Evolutionary conservation across 345 rosid species (phyloP), one percentile per base, ranked within the genome.

Genomic region (Pistacia integerrima): DNA sequence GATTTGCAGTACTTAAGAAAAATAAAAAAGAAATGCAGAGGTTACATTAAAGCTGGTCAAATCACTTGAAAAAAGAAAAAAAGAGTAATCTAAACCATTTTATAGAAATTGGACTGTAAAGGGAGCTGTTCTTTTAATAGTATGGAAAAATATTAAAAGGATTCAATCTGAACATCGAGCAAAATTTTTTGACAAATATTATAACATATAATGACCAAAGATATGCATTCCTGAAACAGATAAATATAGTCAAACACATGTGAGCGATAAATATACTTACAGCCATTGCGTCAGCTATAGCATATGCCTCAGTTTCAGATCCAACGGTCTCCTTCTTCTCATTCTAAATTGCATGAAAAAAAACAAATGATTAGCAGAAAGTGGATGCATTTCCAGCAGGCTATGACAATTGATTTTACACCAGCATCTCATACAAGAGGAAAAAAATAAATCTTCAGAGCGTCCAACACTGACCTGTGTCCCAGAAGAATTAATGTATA

Each of bases 241-340:
- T 18, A 2, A 70, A 64, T 11, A 56, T 9, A 70, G 36, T 33
- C 17, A 35, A 33, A 56, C 20, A 57, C 18, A 57, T 64, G 10
- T n/a, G 16, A 52, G 18, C 7, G 62, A 74, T 52, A 57, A 74
- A 18, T 38, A 77, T 75, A 86, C 99, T 92, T 81, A 92, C 99
- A 74, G 81, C 59, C 86, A 96, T 93, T 6, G 83, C 77, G 74
- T 93, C 99, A 68, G 94, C 98, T 68, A 96, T 92, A 54, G 94
- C 94, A 87, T 83, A 96, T 75, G 98, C 98, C 73, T 92, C 99
- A 5, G 94, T 88, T 82, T 96, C 99, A 59, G 97, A 85, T 72
- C 97, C 99, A 78, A 96, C 98, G 44, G 88, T 86, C 84, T 96
- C 92, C 90, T 79, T 86, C 83, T 91, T 88, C 82, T 88, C 97